A percentile compares a stretch with the other conserved stretches of the same genome.
These are phyloP conservation scores for Mycena epipterygia DNA, from an alignment of 768 basidiomycete species.

Conservation along the genomic window DNA sequence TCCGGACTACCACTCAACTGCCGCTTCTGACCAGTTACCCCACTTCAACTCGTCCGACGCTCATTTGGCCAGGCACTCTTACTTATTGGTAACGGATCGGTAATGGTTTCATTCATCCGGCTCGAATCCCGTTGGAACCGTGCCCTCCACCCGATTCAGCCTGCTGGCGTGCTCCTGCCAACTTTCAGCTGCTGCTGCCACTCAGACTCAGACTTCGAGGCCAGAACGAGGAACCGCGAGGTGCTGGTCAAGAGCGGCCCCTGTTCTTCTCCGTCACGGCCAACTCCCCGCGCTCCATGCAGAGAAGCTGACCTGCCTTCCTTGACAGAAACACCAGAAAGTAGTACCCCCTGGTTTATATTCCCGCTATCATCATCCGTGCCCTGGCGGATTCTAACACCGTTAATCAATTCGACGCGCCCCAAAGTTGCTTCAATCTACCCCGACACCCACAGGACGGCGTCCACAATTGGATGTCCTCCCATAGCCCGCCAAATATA, in stretches of 20 bases:
- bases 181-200: not conserved
- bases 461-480: not conserved
- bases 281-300: not conserved
- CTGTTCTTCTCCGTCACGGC: not conserved
- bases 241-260: too few relatives aligned
- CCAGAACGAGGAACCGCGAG: too few relatives aligned
- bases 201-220: not conserved
- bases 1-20: not conserved
- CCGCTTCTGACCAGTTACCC: too few relatives aligned
- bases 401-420: not conserved
- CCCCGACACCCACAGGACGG: not conserved
- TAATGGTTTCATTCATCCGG: not conserved
- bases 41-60: not conserved
- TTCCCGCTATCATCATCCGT: not conserved
- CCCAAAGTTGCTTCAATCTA: not conserved
- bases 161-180: not conserved
- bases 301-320: not conserved
- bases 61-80: not conserved
- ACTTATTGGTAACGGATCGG: too few relatives aligned
- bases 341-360: not conserved
- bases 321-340: conserved; percentile 7
- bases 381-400: conserved; percentile 5
- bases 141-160: too few relatives aligned
- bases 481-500: not conserved
- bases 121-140: not conserved